Evolutionary conservation across 768 basidiomycete species (phyloP), one percentile per base, ranked within the genome.

Genomic region (Boletus edulis): DNA sequence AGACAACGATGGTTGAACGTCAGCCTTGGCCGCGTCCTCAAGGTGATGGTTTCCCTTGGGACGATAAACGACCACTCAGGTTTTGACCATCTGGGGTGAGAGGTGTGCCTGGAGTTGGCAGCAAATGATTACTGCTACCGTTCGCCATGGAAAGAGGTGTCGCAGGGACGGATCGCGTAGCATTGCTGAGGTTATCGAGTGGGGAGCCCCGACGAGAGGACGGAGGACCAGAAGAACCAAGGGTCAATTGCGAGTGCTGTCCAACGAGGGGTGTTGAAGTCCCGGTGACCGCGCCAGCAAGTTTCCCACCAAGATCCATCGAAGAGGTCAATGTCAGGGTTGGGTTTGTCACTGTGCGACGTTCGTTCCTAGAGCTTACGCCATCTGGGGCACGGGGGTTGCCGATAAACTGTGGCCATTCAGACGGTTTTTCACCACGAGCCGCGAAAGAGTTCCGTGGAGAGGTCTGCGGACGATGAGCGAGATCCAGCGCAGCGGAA

Each of bases 401-500:
- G 27, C 81, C 81, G 44, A 83, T 76, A 72, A 94, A 97, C 69
- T 94, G 92, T 32, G 94, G 91, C 95, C 95, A 98, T 69, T 97
- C 94, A 1, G 93, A 93, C 10, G 90, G 79, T 68, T 86, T 88
- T 66, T 87, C 86, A 34, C 82, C 77, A 42, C 86, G 84, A 56
- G 74, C 71, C 31, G 77, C 67, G 56, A 83, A 83, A 46, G 82
- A 83, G 46, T 80, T 73, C 31, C 84, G 81, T 24, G 87, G 85
- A 14, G 89, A 86, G 7, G 87, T 87, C 68, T 91, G 92, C 5
- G 91, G 86, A 34, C 91, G 81, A 47, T 94, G 91, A 15, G 96
- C 94, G 37, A 98, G 81, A 71, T 98, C 95, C 63, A 98, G 73
- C 40, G 96, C 95, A 34, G 91, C 94, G 18, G 95, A 96, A 17